Evolutionary conservation across 2,329 filamentous ascomycete genomes (phyloP), one percentile per base, ranked within the genome.

Genomic region (Exophiala alcalophila): DNA sequence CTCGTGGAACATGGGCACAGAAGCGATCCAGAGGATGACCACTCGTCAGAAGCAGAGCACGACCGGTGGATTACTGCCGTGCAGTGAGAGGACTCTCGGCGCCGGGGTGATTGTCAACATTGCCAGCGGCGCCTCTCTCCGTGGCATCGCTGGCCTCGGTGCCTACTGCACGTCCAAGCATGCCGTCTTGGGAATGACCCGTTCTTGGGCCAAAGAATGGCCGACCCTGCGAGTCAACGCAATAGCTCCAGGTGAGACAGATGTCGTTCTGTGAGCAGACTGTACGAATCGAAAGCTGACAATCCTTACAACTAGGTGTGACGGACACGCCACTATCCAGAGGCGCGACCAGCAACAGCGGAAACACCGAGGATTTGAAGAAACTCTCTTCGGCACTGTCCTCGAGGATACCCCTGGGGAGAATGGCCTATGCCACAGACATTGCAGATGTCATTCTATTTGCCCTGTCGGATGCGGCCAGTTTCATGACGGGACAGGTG

Each of bases 91-190:
- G 16, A 41, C 18, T 24, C 10, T 41, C 12, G 38, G 38, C 7
- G 29, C 28, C 11, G 38, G 38, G 5, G 25, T 30, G 3, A 44
- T 44, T 26, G 40, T 44, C 32, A 44, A 44, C 27, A 44, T 30
- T 7, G 40, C 32, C 12, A 44, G 40, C 33, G 40, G 26, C 8
- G 40, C 40, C 3, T 28, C 40, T 12, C 34, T 44, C 5, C 23
- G 26, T n/a, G 57, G 60, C 2, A 54, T 63, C 10, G 58, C 61
- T 0, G 60, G 63, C 8, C 65, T 65, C 53, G 62, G 63, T 1
- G 65, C 68, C 3, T 70, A 71, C 47, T 66, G 61, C 5, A 58
- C 62, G 2, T 59, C 63, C 3, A 72, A 72, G 47, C 69, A 65
- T 47, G 69, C 59, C 2, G 48, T 72, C 7, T 57, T 71, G 4